Evolutionary conservation across 208 protist genomes (phyloP).

Genomic region (Angomonas ambiguus): DNA sequence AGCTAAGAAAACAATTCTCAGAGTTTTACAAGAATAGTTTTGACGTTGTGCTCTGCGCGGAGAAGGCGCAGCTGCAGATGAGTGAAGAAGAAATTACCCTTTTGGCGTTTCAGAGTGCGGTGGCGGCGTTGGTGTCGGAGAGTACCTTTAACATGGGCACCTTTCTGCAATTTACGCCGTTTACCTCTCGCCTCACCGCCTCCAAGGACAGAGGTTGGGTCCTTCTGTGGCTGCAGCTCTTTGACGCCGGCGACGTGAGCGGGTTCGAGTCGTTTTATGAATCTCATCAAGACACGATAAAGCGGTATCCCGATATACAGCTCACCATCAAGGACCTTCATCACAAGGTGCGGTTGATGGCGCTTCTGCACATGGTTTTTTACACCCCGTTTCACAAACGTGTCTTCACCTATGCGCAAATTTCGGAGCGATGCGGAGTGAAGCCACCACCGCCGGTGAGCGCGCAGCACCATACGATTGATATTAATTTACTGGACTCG

Average conservation of each 20-base stretch:
- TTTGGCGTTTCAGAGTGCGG: constrained; percentile 68
- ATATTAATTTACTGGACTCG: neutral
- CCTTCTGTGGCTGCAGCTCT: constrained; percentile 67
- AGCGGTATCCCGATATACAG: constrained; percentile 28
- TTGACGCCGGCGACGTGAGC: constrained; percentile 75
- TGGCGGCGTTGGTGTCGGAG: constrained; percentile 76
- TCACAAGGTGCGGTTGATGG: constrained; percentile 89
- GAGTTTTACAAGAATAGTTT: constrained; percentile 85
- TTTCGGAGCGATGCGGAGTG: constrained; percentile 26
- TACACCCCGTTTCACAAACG: constrained; percentile 90
- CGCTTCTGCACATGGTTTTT: constrained; percentile 95
- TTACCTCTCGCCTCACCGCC: constrained; percentile 25
- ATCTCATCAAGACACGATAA: constrained; percentile 34
- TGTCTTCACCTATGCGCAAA: constrained; percentile 59
- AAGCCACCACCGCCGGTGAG: no score
- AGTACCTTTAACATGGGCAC: constrained; percentile 88
- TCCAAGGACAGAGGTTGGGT: constrained; percentile 38
- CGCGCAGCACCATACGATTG: no score
- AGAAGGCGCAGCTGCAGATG: constrained; percentile 76
- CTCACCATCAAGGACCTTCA: constrained; percentile 22
- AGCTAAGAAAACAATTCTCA: constrained; percentile 74
- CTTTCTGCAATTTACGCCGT: constrained; percentile 51
- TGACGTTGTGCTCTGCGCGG: constrained; percentile 63
- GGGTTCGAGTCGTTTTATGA: constrained; percentile 60
- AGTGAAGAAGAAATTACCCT: constrained; percentile 44